Evolutionary conservation across 2,329 filamentous ascomycete genomes (phyloP), one percentile per base, ranked within the genome.

Genomic region (Fusarium sarcochroum): DNA sequence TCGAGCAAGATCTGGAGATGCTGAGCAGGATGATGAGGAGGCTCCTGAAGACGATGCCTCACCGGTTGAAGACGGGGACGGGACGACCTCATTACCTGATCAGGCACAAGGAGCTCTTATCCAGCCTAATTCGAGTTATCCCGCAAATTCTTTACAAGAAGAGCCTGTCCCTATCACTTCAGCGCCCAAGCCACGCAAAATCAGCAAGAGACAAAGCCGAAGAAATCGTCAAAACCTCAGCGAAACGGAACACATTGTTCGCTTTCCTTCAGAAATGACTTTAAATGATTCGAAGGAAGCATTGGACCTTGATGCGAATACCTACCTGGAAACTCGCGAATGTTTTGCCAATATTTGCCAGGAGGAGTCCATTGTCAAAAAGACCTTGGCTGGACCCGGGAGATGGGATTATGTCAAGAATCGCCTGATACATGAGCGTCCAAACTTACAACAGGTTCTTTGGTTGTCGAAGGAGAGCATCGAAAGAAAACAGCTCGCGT

Each of bases 181-280:
- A 17, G 25, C 38, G 4, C 51, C 55, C 14, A 59, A 46, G 7
- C 30, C 48, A 17, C 35, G 25, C 40, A 64, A 51, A 20, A 30
- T 63, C 20, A 68, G 69, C 37, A 73, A 70, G 65, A 85, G 90
- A 46, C 91, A 89, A 54, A 85, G 88, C 71, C 87, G 86, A n/a
- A 91, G 89, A 83, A 89, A 87, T 41, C 89, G 90, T 4, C 77
- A 92, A 25, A 88, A 90, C 15, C 86, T 90, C 37, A 90, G 93
- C 74, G 87, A 88, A 8, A 86, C 89, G 2, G 88, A 89, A 6
- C 87, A 90, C 20, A 89, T 91, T 15, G 90, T 91, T 15, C 88
- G 93, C 21, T 96, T 93, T 67, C 91, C 91, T 1, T 95, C 92
- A 1, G 93, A 96, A 77, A 94, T 91, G 14, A 94, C 92, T 0